Conservation (phyloP, 495 filamentous ascomycete species). For the Geoglossum glabrum region DNA sequence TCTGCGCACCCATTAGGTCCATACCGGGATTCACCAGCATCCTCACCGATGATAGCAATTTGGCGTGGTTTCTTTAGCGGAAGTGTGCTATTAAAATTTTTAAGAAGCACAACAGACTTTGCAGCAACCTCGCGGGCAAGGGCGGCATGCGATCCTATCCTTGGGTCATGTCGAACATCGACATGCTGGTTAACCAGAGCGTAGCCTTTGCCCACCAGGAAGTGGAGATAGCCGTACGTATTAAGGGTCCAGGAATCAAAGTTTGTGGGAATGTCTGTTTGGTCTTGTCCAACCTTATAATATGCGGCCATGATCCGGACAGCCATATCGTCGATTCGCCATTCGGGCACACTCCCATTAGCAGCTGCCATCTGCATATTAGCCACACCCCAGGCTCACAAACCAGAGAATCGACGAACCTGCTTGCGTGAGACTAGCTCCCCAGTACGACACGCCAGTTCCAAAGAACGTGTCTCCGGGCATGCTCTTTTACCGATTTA, state of each 20-base stretch:
- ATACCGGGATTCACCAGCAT: slow-evolving; percentile 53
- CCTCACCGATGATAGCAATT: slow-evolving; percentile 67
- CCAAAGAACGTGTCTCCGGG: slow-evolving; percentile 69
- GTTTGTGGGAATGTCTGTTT: slow-evolving; percentile 44
- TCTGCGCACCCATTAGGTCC: slow-evolving; percentile 80
- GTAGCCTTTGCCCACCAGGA: slow-evolving; percentile 34
- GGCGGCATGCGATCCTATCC: slow-evolving; percentile 27
- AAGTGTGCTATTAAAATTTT: slow-evolving; percentile 55
- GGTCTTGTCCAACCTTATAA: slow-evolving; percentile 69
- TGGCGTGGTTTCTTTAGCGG: slow-evolving; percentile 59
- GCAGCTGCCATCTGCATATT: slow-evolving; percentile 37
- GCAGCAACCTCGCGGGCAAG: slow-evolving; percentile 57
- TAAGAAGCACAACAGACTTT: slow-evolving; percentile 68
- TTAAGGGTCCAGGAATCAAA: slow-evolving; percentile 73
- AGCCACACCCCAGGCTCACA: background rate
- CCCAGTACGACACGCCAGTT: slow-evolving; percentile 59
- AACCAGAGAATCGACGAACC: background rate
- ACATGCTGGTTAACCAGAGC: slow-evolving; percentile 65
- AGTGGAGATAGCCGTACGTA: slow-evolving; percentile 52
- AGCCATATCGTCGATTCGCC: slow-evolving; percentile 84
- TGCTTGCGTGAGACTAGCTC: slow-evolving; percentile 50
- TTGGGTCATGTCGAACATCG: slow-evolving; percentile 47
- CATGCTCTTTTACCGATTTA: slow-evolving; percentile 32
- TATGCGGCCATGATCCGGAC: slow-evolving; percentile 83
- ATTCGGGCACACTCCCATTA: slow-evolving; percentile 80